Evolutionary conservation across 257 asterid genomes (phyloP), one percentile per base, ranked within the genome.

Genomic region (Scutellaria galericulata): DNA sequence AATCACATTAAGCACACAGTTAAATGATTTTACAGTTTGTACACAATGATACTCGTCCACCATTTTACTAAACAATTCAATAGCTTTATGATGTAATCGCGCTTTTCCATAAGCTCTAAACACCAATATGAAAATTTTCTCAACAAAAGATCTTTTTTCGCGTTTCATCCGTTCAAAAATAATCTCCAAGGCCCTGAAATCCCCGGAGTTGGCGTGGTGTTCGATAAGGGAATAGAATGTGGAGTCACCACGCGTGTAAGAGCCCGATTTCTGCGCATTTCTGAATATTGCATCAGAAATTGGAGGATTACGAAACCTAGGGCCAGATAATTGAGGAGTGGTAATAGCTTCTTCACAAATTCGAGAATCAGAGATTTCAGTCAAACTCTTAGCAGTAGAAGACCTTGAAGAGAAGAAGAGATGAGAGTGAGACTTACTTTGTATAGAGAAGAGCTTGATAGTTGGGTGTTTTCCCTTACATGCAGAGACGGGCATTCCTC

Each of bases 91-190:
- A 0, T 90, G 89, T 31, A 84, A 69, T 66, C 72, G 80, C 2
- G 90, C 90, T 84, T 86, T 88, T 46, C 97, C 98, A 66, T 77
- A 90, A 61, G 97, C 99, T 75, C 85, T 84, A 73, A 94, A 90
- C 45, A 86, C 82, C 13, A 85, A 8, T 22, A 94, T 83, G 78
- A 94, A 91, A 75, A 57, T 87, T 77, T 85, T 88, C 84, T 95
- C 99, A 1, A 82, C 37, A 68, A 90, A 90, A 39, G 77, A 83
- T 75, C 98, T 79, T n/a, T 66, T 82, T 35, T 95, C 95, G 7
- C 71, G 63, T 61, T 86, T 89, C 99, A 95, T 94, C 50, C 88
- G 84, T 48, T 68, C 69, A 42, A 94, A 86, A 48, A 94, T 72
- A 76, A 70, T 64, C 73, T 94, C 98, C 86, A 94, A 39, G 45